Evolutionary conservation across 2,329 filamentous ascomycete genomes (phyloP).

Genomic region (Exophiala aquamarina): DNA sequence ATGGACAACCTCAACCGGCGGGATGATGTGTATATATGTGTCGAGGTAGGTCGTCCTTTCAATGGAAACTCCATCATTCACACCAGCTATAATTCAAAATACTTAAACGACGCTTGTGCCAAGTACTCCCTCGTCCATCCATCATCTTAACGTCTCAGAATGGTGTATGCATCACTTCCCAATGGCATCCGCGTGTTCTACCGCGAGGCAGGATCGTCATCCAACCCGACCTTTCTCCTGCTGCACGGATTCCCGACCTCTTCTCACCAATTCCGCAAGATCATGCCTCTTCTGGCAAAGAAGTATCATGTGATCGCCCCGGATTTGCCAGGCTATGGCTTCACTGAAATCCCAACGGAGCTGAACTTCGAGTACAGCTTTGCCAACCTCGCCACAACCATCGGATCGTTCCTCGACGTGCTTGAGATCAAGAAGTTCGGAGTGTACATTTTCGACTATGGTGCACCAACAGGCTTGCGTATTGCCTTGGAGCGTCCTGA

Average conservation of each 20-base stretch:
- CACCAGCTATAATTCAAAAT: no score
- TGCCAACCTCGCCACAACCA: slow-evolving; percentile 48
- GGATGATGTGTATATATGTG: no score
- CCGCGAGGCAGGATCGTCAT: slow-evolving; percentile 34
- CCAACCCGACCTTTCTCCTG: slow-evolving; percentile 43
- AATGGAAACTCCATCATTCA: no score
- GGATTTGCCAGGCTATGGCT: slow-evolving; percentile 61
- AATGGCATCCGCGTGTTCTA: slow-evolving; percentile 38
- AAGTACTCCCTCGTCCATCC: no score
- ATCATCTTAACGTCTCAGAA: no score
- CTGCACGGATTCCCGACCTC: slow-evolving; percentile 50
- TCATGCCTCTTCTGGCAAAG: slow-evolving; percentile 46
- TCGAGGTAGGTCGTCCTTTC: no score
- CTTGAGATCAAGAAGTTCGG: slow-evolving; percentile 51
- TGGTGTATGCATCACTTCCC: slow-evolving; percentile 18
- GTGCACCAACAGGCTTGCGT: slow-evolving; percentile 56
- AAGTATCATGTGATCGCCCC: slow-evolving; percentile 53
- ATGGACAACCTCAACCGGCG: no score
- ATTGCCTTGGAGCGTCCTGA: slow-evolving; percentile 52
- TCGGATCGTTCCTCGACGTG: slow-evolving; percentile 50
- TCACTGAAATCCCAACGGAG: slow-evolving; percentile 48
- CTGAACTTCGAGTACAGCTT: slow-evolving; percentile 55
- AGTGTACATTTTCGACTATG: slow-evolving; percentile 65
- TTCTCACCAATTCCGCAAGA: slow-evolving; percentile 46
- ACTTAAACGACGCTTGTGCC: no score